A percentile compares a stretch with the other conserved stretches of the same genome.
phyloP scores from a whole-genome alignment of 352 stramenopile genomes.

The Globisporangium nagaii region DNA sequence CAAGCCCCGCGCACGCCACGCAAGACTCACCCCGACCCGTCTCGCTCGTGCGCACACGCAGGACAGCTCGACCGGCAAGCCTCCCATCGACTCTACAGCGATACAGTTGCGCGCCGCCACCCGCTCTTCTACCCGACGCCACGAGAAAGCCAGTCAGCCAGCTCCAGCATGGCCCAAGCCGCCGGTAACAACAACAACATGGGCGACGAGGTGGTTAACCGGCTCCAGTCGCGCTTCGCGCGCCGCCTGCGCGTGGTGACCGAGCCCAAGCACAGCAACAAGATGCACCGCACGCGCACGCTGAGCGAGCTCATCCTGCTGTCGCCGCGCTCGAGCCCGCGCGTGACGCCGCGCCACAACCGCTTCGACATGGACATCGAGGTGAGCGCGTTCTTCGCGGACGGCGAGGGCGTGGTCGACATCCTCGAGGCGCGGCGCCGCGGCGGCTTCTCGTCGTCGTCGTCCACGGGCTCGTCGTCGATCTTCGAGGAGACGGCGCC shows the following conservation, averaged over 20 bases:
- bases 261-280: slow-evolving; percentile 80
- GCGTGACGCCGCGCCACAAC: slow-evolving; percentile 50
- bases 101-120: too few species aligned
- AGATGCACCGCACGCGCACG: slow-evolving; percentile 79
- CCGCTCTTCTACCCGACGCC: too few species aligned
- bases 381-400: slow-evolving; percentile 58
- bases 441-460: neutral
- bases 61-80: too few species aligned
- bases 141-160: too few species aligned
- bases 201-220: slow-evolving; percentile 4
- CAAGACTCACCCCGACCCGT: neutral
- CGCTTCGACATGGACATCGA: slow-evolving; percentile 86
- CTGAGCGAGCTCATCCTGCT: slow-evolving; percentile 73
- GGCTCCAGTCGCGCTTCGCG: slow-evolving; percentile 35
- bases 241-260: slow-evolving; percentile 74
- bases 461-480: slow-evolving; percentile 10
- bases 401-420: slow-evolving; percentile 67
- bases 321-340: slow-evolving; percentile 54
- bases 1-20: neutral
- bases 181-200: slow-evolving; percentile 8
- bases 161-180: slow-evolving; percentile 14
- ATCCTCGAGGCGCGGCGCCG: slow-evolving; percentile 30
- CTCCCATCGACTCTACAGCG: neutral
- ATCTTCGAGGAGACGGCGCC: slow-evolving; percentile 9
- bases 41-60: too few species aligned